Evolutionary conservation across 345 rosid genomes (phyloP).

Genomic region (Corymbia maculata): DNA sequence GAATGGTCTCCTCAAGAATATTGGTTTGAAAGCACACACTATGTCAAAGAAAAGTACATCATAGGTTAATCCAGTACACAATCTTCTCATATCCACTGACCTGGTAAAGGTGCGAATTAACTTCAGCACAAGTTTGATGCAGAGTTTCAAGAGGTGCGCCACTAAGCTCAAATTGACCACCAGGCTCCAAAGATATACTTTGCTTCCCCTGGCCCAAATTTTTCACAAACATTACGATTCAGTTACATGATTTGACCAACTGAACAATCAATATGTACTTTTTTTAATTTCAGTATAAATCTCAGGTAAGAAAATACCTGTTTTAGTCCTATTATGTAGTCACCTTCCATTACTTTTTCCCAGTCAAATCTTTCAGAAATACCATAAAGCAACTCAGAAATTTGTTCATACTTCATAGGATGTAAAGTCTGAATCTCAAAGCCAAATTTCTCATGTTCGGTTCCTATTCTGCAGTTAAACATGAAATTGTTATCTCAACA

Average conservation of each 20-base stretch:
- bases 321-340: constrained; percentile 80
- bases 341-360: constrained; percentile 92
- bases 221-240: background rate
- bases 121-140: constrained; percentile 99
- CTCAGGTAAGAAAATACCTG: constrained; percentile 33
- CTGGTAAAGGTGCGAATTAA: constrained; percentile 99
- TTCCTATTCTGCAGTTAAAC: constrained; percentile 67
- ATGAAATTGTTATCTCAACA: background rate
- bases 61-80: background rate
- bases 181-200: constrained; percentile 98
- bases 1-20: background rate
- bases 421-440: constrained; percentile 63
- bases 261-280: background rate
- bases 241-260: background rate
- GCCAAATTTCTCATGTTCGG: constrained; percentile 99
- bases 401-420: constrained; percentile 95
- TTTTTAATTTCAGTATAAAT: background rate
- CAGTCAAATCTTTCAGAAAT: constrained; percentile 99
- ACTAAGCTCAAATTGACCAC: constrained; percentile 98
- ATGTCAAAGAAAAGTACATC: background rate
- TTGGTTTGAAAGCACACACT: background rate
- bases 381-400: constrained; percentile 79
- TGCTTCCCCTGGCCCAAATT: constrained; percentile 70
- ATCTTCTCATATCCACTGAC: constrained; percentile 16
- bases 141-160: constrained; percentile 99